These are phyloP conservation scores for Ophiocordyceps robertsii DNA, from an alignment of 2,329 filamentous ascomycete species.

Conservation along the genomic window DNA sequence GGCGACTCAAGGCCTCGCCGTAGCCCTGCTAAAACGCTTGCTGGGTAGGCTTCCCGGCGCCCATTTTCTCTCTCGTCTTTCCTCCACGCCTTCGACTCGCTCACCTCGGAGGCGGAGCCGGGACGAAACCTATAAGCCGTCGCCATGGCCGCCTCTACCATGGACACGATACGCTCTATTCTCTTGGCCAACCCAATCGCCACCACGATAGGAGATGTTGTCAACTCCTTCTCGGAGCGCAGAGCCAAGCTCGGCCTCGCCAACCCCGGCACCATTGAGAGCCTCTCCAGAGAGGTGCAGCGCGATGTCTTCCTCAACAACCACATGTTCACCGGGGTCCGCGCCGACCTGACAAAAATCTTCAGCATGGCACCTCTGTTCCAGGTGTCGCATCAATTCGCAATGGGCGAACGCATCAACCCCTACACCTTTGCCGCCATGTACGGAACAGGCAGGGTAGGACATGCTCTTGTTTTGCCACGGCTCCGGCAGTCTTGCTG, in stretches of 20 bases:
- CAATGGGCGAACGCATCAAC: slow-evolving; percentile 83
- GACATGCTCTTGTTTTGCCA: slow-evolving; percentile 1
- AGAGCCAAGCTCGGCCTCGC: slow-evolving; percentile 77
- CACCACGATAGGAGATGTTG: slow-evolving; percentile 58
- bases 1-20: slow-evolving; percentile 6
- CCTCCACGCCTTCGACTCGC: background rate
- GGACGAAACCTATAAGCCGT: slow-evolving; percentile 9
- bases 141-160: slow-evolving; percentile 36
- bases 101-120: slow-evolving; percentile 10
- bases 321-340: slow-evolving; percentile 90
- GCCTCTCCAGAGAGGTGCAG: slow-evolving; percentile 80
- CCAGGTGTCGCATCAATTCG: slow-evolving; percentile 94
- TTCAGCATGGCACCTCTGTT: slow-evolving; percentile 91
- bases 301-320: slow-evolving; percentile 94
- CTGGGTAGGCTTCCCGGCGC: background rate
- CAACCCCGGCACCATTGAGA: slow-evolving; percentile 88
- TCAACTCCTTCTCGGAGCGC: slow-evolving; percentile 70
- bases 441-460: slow-evolving; percentile 84
- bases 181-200: slow-evolving; percentile 63
- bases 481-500: background rate
- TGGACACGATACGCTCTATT: slow-evolving; percentile 45
- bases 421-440: slow-evolving; percentile 92
- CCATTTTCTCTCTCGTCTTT: background rate
- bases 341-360: slow-evolving; percentile 91
- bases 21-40: slow-evolving; percentile 7